Evolutionary conservation across 2,329 filamentous ascomycete genomes (phyloP), one percentile per base, ranked within the genome.

Genomic region (Ascochyta clinopodiicola): DNA sequence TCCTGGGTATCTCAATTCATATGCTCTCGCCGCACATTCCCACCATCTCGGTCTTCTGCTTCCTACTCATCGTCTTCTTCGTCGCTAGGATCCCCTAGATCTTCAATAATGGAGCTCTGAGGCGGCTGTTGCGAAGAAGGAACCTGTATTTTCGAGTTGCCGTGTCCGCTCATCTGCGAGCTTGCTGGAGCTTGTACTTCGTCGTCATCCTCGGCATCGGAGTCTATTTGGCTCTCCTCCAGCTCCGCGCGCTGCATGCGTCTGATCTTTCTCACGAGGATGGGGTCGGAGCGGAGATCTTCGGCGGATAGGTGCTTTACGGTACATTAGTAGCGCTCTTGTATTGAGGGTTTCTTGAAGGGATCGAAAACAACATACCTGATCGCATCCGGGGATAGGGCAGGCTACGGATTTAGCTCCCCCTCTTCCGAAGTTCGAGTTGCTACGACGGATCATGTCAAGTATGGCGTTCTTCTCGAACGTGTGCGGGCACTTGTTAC

Each of bases 381-480:
- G 77, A 44, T 79, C 77, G 69, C 89, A 92, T 1, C 89, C 88
- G 2, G 82, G 76, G 53, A 86, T 82, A 0, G 89, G 89, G 69
- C 89, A 92, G 48, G 82, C 78, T 0, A 84, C 78, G 45, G 71
- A 72, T 40, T 58, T 64, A 40, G 66, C 54, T 51, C 62, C 75
- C 13, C 56, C 58, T 2, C 53, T 59, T 2, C 66, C 67, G 10
- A 62, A 46, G 2, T 50, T 64, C 0, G 27, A 37, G 12, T 40
- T 36, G 21, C 69, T 72, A 6, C 52, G 47, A 3, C 71, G 50
- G 34, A 80, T 80, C 70, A 79, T 87, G 38, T 85, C 82, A 22
- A 84, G 53, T 35, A 93, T 87, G 0, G 85, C 84, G 1, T 71
- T 67, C 71, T 85, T 88, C 68, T 93, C 88, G 69, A 91, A 93